Evolutionary conservation across 2,329 filamentous ascomycete species (phyloP).

Genomic region (Cercospora sp.): DNA sequence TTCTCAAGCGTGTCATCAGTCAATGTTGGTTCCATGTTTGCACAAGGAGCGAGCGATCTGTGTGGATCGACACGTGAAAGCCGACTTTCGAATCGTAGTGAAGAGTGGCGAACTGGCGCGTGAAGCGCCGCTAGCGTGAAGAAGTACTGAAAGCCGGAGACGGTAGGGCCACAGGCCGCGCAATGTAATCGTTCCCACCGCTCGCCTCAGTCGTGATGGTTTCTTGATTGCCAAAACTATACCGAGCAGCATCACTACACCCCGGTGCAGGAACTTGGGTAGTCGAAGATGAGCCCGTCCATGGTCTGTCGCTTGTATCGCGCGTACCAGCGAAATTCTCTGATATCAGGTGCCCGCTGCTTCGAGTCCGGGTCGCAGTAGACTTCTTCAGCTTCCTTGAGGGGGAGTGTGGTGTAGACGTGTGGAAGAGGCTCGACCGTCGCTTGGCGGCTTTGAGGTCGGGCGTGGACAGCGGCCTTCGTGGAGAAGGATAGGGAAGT

Average conservation of each 20-base stretch:
- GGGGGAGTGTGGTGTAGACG: slow-evolving; percentile 15
- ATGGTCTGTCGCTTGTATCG: slow-evolving; percentile 14
- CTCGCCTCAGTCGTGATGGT: neutral
- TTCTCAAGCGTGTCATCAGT: slow-evolving; percentile 2
- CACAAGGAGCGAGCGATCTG: slow-evolving; percentile 18
- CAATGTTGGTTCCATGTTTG: slow-evolving; percentile 18
- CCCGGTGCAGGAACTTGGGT: slow-evolving; percentile 17
- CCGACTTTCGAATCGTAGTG: slow-evolving; percentile 26
- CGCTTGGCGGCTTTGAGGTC: slow-evolving; percentile 19
- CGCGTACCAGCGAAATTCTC: slow-evolving; percentile 19
- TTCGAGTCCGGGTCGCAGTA: slow-evolving; percentile 15
- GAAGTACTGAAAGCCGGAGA: neutral
- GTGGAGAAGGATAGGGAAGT: slow-evolving; percentile 11
- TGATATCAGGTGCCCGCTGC: slow-evolving; percentile 13
- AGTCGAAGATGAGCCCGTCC: slow-evolving; percentile 18
- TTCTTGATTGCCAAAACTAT: slow-evolving; percentile 1
- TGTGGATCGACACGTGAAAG: slow-evolving; percentile 10
- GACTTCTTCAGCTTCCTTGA: slow-evolving; percentile 19
- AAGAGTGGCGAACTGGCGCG: slow-evolving; percentile 27
- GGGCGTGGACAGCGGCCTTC: slow-evolving; percentile 24
- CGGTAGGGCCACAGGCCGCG: neutral
- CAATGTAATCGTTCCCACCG: neutral
- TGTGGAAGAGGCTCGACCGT: slow-evolving; percentile 16
- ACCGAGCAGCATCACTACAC: slow-evolving; percentile 1
- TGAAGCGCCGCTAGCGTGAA: slow-evolving; percentile 1